Evolutionary conservation across 306 rosid genomes (phyloP).

Genomic region (Pyrus betulifolia): DNA sequence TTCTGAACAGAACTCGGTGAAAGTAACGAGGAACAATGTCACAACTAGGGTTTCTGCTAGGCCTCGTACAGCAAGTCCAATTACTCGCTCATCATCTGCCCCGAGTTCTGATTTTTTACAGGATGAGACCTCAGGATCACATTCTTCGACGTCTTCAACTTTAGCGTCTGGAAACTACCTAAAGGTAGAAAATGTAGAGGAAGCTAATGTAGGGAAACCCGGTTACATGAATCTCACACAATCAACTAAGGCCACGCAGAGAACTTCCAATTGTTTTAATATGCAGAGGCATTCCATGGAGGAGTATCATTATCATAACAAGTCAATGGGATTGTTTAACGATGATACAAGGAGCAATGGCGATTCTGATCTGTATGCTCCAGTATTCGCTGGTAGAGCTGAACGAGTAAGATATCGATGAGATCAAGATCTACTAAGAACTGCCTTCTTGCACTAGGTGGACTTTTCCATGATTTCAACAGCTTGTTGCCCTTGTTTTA

Average conservation of each 20-base stretch:
- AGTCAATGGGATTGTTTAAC: conserved; percentile 25
- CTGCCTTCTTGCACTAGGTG: not conserved
- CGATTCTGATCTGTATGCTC: conserved; percentile 36
- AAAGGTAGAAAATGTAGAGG: conserved; percentile 23
- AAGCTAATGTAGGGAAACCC: conserved; percentile 26
- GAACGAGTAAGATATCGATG: conserved; percentile 28
- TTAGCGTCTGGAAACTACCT: conserved; percentile 19
- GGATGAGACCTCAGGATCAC: conserved; percentile 47
- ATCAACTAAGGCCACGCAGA: conserved; percentile 58
- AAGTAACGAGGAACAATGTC: conserved; percentile 45
- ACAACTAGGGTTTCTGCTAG: conserved; percentile 47
- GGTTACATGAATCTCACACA: conserved; percentile 62
- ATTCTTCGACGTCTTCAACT: conserved; percentile 41
- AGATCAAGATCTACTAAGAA: conserved; percentile 6
- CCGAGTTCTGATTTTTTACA: conserved; percentile 50
- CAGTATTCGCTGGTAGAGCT: conserved; percentile 15
- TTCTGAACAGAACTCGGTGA: conserved; percentile 27
- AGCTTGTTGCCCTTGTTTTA: conserved; percentile 40
- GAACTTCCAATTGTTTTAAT: conserved; percentile 27
- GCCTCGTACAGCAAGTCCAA: conserved; percentile 32
- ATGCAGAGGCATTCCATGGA: conserved; percentile 33
- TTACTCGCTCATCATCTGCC: conserved; percentile 49
- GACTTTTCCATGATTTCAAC: conserved; percentile 25
- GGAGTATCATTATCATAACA: conserved; percentile 35
- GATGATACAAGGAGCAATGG: conserved; percentile 52